These are phyloP conservation scores for Ilex asprella DNA, from an alignment of 257 asterid species.

Conservation along the genomic window DNA sequence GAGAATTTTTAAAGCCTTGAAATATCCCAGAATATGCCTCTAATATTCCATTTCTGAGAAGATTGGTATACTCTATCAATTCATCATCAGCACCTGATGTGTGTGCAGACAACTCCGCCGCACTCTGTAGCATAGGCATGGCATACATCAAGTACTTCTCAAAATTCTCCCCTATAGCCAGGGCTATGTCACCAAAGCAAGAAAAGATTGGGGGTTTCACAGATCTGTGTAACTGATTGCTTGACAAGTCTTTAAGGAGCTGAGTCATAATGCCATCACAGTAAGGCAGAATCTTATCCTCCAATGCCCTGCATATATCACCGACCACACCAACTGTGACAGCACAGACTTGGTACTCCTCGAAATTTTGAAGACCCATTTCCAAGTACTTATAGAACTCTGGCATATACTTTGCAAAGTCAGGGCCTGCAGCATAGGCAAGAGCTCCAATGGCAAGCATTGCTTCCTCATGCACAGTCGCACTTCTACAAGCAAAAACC, in stretches of 20 bases:
- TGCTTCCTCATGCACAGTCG: constrained; percentile 92
- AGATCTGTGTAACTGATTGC: constrained; percentile 77
- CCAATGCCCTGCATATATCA: constrained; percentile 83
- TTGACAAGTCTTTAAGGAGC: constrained; percentile 67
- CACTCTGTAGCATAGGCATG: constrained; percentile 91
- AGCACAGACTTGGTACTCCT: constrained; percentile 89
- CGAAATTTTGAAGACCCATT: constrained; percentile 89
- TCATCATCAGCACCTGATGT: constrained; percentile 68
- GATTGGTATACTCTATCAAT: constrained; percentile 66
- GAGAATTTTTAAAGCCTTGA: constrained; percentile 79
- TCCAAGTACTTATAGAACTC: constrained; percentile 82
- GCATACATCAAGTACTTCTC: constrained; percentile 83
- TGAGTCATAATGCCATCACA: constrained; percentile 89
- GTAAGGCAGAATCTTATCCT: constrained; percentile 58
- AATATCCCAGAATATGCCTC: constrained; percentile 90
- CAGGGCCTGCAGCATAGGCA: constrained; percentile 66
- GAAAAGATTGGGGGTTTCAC: constrained; percentile 88
- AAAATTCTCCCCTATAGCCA: constrained; percentile 75
- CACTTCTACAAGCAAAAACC: constrained; percentile 76
- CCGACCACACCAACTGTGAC: constrained; percentile 90
- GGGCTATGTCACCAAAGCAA: constrained; percentile 83
- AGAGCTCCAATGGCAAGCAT: constrained; percentile 92
- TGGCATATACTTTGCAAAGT: constrained; percentile 68
- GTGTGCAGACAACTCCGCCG: constrained; percentile 74
- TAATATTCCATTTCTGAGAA: constrained; percentile 63